A percentile compares a stretch with the other conserved stretches of the same genome.
phyloP scores from a whole-genome alignment of 495 filamentous ascomycete species.

The Baudoinia panamericana region DNA sequence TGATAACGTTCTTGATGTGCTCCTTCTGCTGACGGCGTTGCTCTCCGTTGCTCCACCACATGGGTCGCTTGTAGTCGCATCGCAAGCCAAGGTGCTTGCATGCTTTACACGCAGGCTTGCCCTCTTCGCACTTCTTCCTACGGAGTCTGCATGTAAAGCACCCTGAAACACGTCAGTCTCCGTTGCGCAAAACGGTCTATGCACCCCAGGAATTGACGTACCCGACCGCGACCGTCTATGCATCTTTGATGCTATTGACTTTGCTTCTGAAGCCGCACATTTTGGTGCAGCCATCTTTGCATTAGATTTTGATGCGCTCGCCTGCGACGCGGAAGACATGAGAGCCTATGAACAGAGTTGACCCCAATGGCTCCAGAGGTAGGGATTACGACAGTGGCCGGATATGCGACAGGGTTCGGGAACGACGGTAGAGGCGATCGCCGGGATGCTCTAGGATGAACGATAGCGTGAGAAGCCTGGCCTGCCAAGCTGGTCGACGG shows the following conservation, averaged over 20 bases:
- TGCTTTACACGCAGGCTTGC: constrained; percentile 68
- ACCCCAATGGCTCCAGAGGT: constrained; percentile 13
- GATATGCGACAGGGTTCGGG: constrained; percentile 16
- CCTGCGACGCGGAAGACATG: constrained; percentile 19
- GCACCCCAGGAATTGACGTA: constrained; percentile 34
- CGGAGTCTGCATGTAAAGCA: constrained; percentile 95
- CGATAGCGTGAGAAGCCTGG: constrained; percentile 29
- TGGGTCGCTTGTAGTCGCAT: constrained; percentile 92
- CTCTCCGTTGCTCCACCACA: constrained; percentile 93
- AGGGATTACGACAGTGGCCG: constrained; percentile 8
- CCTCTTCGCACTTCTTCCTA: constrained; percentile 97
- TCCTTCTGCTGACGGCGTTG: constrained; percentile 80
- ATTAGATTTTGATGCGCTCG: constrained; percentile 24
- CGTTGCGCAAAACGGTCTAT: no score
- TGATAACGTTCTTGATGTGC: constrained; percentile 90
- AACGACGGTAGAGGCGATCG: constrained; percentile 20
- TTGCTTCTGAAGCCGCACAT: constrained; percentile 26
- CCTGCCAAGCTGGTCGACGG: constrained; percentile 24
- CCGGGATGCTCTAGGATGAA: constrained; percentile 29
- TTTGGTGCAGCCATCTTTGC: constrained; percentile 33
- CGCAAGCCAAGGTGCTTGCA: constrained; percentile 75
- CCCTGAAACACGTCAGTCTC: constrained; percentile 41
- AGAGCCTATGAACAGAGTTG: constrained; percentile 14
- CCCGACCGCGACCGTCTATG: constrained; percentile 90
- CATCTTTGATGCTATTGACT: constrained; percentile 61